Percentiles rank a stretch among this genome's conserved stretches.
These are phyloP conservation scores for Polytolypa hystricis DNA, from an alignment of 2,329 filamentous ascomycete species.

Conservation along the genomic window DNA sequence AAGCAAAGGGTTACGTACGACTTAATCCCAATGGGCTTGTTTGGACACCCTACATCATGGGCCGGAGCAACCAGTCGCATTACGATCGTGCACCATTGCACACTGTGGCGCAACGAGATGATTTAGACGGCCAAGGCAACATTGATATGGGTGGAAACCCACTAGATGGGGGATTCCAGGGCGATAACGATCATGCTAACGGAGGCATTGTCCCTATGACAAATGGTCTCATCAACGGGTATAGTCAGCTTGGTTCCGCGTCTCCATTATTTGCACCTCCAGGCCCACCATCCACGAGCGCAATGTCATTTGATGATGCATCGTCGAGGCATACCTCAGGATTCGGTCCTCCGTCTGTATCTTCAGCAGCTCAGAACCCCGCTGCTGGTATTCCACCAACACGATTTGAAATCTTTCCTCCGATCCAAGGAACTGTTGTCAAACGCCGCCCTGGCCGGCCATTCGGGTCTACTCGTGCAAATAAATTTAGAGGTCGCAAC, in stretches of 20 bases:
- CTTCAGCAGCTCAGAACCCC: slow-evolving; percentile 16
- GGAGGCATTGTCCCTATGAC: background rate
- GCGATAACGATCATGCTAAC: slow-evolving; percentile 5
- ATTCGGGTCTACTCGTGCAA: slow-evolving; percentile 19
- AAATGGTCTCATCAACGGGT: slow-evolving; percentile 5
- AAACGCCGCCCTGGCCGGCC: slow-evolving; percentile 31
- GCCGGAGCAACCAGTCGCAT: slow-evolving; percentile 66
- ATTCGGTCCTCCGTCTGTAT: slow-evolving; percentile 13
- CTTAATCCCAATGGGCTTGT: slow-evolving; percentile 70
- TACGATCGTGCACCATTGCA: slow-evolving; percentile 77
- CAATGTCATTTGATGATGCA: slow-evolving; percentile 13
- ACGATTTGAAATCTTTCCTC: slow-evolving; percentile 34
- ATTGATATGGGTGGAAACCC: slow-evolving; percentile 11
- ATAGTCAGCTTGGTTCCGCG: slow-evolving; percentile 1
- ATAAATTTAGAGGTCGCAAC: slow-evolving; percentile 11
- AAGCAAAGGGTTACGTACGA: slow-evolving; percentile 75
- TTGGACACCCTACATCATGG: slow-evolving; percentile 98
- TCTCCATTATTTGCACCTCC: slow-evolving; percentile 9
- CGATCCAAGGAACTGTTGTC: slow-evolving; percentile 25
- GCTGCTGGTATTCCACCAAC: slow-evolving; percentile 29
- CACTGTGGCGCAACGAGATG: slow-evolving; percentile 77
- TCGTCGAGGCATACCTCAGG: slow-evolving; percentile 18
- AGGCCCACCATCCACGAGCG: slow-evolving; percentile 21
- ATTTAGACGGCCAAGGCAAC: slow-evolving; percentile 40
- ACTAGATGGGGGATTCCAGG: slow-evolving; percentile 11